Conservation (phyloP, 805 yeast genomes). For the Candida schatavii region DNA sequence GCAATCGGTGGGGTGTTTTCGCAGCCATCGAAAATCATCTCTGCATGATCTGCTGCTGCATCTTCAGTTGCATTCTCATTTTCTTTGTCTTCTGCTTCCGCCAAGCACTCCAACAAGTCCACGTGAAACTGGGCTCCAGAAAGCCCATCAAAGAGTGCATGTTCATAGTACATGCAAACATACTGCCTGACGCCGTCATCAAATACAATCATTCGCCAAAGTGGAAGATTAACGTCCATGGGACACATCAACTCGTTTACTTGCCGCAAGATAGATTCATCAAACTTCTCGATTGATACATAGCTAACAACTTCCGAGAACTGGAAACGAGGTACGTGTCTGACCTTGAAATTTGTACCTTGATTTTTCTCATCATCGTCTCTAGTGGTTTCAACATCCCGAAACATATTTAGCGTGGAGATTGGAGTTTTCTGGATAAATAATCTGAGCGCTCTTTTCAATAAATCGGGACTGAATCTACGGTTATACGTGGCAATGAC, state of each 20-base stretch:
- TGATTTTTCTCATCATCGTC: constrained; percentile 6
- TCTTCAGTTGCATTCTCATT: constrained; percentile 1
- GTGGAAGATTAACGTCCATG: constrained; percentile 12
- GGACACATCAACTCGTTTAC: constrained; percentile 12
- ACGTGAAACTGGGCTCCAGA: constrained; percentile 29
- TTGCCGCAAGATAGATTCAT: constrained; percentile 10
- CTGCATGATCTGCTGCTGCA: neutral
- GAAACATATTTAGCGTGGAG: constrained; percentile 17
- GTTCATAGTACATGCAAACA: constrained; percentile 24
- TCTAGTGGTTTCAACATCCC: constrained; percentile 5
- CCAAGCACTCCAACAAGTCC: constrained; percentile 18
- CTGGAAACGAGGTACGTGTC: constrained; percentile 15
- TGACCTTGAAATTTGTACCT: constrained; percentile 13
- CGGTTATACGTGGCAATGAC: constrained; percentile 19
- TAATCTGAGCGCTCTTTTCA: constrained; percentile 16
- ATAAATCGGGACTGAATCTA: constrained; percentile 9
- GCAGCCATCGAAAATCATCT: neutral
- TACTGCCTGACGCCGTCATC: constrained; percentile 13
- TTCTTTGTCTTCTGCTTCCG: constrained; percentile 7
- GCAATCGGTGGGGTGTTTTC: neutral
- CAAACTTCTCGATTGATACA: constrained; percentile 9
- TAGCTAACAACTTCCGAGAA: constrained; percentile 21
- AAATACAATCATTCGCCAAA: constrained; percentile 21
- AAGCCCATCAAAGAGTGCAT: constrained; percentile 31
- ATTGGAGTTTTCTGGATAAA: constrained; percentile 15